Percentiles rank a stretch among this genome's conserved stretches.
Conservation (phyloP, 495 filamentous ascomycete genomes). For the Penicillium diatomitis region DNA sequence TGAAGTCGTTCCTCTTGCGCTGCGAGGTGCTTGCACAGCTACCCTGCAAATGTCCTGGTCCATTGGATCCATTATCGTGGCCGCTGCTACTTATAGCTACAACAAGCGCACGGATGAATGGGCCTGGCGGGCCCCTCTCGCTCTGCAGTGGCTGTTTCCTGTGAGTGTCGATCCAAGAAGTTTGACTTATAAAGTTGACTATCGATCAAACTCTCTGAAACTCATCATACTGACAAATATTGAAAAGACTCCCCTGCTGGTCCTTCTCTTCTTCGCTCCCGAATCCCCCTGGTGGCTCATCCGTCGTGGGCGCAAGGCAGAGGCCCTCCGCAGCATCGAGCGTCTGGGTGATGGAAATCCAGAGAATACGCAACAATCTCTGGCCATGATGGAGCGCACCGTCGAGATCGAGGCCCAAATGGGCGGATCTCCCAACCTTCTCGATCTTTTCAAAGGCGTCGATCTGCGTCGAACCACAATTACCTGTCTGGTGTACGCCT, state of each 20-base stretch:
- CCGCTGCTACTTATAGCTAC: constrained; percentile 54
- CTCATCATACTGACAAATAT: background rate
- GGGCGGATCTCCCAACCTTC: constrained; percentile 45
- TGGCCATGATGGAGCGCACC: constrained; percentile 69
- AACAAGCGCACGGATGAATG: constrained; percentile 41
- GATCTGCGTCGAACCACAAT: constrained; percentile 61
- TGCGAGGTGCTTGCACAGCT: constrained; percentile 56
- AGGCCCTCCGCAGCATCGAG: constrained; percentile 52
- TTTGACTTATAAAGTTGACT: background rate
- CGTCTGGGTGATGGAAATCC: constrained; percentile 48
- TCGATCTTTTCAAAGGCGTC: constrained; percentile 59
- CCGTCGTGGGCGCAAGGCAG: constrained; percentile 48
- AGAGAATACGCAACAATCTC: constrained; percentile 52
- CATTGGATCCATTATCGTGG: constrained; percentile 58
- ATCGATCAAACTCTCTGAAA: background rate
- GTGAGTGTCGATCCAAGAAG: constrained; percentile 3
- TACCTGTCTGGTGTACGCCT: constrained; percentile 46
- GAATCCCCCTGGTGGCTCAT: constrained; percentile 55
- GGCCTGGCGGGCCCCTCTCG: constrained; percentile 52
- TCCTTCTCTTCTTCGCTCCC: constrained; percentile 55
- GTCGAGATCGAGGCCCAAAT: constrained; percentile 56
- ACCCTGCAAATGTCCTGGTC: constrained; percentile 71
- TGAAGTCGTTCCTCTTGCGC: constrained; percentile 56
- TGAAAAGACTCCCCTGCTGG: constrained; percentile 44
- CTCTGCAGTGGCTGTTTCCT: constrained; percentile 75